Conservation (phyloP, 208 protist genomes). For the Acanthamoeba lenticulata region DNA sequence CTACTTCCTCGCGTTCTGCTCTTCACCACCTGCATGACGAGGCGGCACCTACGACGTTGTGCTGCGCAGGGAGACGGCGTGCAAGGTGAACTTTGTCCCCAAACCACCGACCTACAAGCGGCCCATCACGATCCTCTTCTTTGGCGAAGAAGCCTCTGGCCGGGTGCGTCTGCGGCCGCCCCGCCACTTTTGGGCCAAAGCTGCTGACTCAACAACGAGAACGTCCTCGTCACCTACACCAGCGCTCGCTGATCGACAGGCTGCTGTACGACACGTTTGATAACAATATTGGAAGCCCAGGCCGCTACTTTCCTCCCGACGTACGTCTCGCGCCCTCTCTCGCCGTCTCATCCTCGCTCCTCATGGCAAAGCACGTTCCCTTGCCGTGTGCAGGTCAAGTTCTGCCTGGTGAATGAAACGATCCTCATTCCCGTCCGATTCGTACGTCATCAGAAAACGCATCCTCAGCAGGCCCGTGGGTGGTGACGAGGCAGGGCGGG, state of each 20-base stretch:
- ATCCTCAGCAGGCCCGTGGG: too few species aligned
- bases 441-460: background rate
- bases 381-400: background rate
- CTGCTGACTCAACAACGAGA: background rate
- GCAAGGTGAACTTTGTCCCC: background rate
- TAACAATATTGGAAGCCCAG: background rate
- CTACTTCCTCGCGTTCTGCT: background rate
- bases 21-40: background rate
- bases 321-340: background rate
- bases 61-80: background rate
- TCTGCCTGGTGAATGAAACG: conserved; percentile 5
- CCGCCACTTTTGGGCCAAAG: background rate
- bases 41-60: background rate
- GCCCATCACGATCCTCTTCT: background rate
- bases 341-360: background rate
- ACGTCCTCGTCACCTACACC: background rate
- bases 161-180: background rate
- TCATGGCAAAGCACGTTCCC: background rate
- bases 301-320: background rate
- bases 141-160: background rate
- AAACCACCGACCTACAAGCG: background rate
- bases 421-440: background rate
- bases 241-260: background rate
- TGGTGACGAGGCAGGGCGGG: background rate
- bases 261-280: conserved; percentile 8